Evolutionary conservation across 176 grass and related monocot species (phyloP).

Genomic region (Ampelocalamus luodianensis): DNA sequence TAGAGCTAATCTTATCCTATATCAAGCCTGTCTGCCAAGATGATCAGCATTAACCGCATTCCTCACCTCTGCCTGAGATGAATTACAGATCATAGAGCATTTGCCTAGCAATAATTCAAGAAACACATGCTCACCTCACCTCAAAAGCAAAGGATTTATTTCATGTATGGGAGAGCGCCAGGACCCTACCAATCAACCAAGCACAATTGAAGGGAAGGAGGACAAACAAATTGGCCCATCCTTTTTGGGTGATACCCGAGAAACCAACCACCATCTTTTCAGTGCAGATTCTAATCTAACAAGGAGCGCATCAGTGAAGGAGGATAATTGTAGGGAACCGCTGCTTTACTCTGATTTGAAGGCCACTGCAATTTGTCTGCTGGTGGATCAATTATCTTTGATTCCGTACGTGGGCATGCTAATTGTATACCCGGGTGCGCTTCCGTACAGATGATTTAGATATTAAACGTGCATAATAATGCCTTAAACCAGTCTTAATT

Average conservation of each 20-base stretch:
- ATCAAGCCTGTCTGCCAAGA: constrained; percentile 38
- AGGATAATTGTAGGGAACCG: constrained; percentile 26
- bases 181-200: constrained; percentile 33
- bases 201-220: constrained; percentile 42
- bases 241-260: constrained; percentile 48
- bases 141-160: constrained; percentile 14
- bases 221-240: constrained; percentile 19
- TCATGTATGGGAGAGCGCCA: background rate
- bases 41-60: constrained; percentile 24
- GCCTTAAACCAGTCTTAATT: background rate
- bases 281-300: constrained; percentile 36
- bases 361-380: constrained; percentile 57
- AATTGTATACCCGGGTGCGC: constrained; percentile 9
- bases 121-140: background rate
- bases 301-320: constrained; percentile 23
- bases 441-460: constrained; percentile 19
- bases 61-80: background rate
- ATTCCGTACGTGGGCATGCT: constrained; percentile 14
- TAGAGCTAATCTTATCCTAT: constrained; percentile 20
- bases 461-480: background rate
- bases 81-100: constrained; percentile 41
- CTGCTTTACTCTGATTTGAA: constrained; percentile 54
- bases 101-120: constrained; percentile 33
- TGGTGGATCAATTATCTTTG: constrained; percentile 40
- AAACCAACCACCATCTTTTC: constrained; percentile 58